Percentiles rank a stretch among this genome's conserved stretches.
These are phyloP conservation scores for Andalucia godoyi DNA, from an alignment of 78 protist genomes.

Conservation along the genomic window DNA sequence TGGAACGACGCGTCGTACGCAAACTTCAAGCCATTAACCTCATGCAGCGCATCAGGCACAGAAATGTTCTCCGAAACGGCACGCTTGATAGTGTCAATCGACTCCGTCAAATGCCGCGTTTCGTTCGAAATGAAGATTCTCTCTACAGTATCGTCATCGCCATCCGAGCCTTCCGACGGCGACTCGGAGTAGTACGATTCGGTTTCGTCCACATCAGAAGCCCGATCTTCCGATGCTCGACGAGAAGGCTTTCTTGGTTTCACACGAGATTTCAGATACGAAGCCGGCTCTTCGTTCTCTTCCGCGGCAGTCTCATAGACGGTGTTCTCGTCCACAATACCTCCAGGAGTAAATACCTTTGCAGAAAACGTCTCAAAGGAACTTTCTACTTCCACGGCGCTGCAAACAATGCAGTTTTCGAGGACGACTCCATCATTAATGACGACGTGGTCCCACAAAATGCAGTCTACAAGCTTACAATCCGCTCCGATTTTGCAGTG, in stretches of 20 bases:
- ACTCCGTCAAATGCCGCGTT: no score
- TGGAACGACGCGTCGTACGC: not conserved
- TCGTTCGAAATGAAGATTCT: not conserved
- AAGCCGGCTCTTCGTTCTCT: no score
- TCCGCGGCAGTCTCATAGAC: no score
- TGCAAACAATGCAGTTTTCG: slow-evolving; percentile 20
- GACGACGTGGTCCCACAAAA: slow-evolving; percentile 47
- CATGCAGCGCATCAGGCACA: not conserved
- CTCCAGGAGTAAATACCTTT: no score
- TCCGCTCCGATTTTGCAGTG: slow-evolving; percentile 46
- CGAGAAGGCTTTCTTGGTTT: no score
- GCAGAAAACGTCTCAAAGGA: no score
- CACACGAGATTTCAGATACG: no score
- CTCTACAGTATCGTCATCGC: not conserved
- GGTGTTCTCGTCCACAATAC: no score
- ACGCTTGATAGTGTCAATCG: not conserved
- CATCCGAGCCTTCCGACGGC: not conserved
- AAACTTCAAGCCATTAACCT: not conserved
- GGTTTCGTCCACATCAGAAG: not conserved
- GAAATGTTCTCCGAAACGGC: not conserved
- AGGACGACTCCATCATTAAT: slow-evolving; percentile 28
- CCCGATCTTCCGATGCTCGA: not conserved
- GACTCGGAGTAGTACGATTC: no score
- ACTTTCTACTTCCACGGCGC: no score
- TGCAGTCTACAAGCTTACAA: slow-evolving; percentile 29